phyloP scores from a whole-genome alignment of 2,329 filamentous ascomycete genomes.

The Fusarium gaditjirri region DNA sequence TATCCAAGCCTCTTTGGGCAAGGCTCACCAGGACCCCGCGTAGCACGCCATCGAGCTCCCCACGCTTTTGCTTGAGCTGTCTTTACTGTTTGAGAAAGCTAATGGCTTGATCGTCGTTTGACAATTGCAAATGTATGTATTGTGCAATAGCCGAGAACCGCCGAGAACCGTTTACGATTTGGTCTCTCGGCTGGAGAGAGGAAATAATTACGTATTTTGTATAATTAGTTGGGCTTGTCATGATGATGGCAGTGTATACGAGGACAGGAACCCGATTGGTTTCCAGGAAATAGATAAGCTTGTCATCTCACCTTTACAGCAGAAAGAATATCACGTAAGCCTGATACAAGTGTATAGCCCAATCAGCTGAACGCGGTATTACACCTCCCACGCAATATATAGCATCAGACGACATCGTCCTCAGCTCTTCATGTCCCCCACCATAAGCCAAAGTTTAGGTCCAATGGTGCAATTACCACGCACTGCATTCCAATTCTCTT shows the following conservation, averaged over 20 bases:
- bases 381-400: neutral
- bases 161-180: slow-evolving; percentile 18
- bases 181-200: neutral
- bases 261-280: neutral
- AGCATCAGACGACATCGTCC: neutral
- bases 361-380: neutral
- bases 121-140: neutral
- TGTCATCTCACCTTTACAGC: neutral
- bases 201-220: neutral
- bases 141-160: slow-evolving; percentile 28
- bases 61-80: slow-evolving; percentile 23
- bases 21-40: slow-evolving; percentile 22
- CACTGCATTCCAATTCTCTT: neutral
- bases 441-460: slow-evolving; percentile 5
- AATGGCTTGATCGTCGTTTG: slow-evolving; percentile 20
- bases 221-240: neutral
- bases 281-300: neutral
- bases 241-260: neutral
- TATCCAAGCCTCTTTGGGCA: slow-evolving; percentile 37
- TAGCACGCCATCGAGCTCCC: slow-evolving; percentile 40
- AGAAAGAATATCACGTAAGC: neutral
- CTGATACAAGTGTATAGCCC: neutral
- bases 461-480: slow-evolving; percentile 22
- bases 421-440: slow-evolving; percentile 6
- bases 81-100: neutral